Conservation (phyloP, 176 grass and related monocot species). For the bread wheat (Triticum aestivum) region DNA sequence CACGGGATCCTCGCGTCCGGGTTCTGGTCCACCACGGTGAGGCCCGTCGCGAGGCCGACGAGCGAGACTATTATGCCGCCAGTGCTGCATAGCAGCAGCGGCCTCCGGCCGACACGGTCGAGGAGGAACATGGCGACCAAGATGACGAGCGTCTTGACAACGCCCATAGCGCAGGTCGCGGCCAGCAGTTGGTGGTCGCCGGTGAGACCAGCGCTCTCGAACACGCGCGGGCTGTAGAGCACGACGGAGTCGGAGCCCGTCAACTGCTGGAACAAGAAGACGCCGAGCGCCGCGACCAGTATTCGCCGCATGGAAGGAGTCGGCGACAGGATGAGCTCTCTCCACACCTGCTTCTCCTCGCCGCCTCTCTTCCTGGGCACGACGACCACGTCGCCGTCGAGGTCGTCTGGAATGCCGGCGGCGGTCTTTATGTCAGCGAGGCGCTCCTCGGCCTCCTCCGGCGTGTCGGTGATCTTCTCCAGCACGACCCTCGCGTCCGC, state of each 20-base stretch:
- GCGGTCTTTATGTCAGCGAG: constrained; percentile 58
- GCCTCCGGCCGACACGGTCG: constrained; percentile 62
- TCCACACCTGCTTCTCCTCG: constrained; percentile 55
- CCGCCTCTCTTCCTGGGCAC: constrained; percentile 20
- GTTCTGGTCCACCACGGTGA: constrained; percentile 36
- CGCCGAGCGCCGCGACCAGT: constrained; percentile 37
- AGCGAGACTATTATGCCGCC: constrained; percentile 43
- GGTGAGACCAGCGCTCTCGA: constrained; percentile 51
- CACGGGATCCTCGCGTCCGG: constrained; percentile 7
- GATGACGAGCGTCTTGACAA: constrained; percentile 52
- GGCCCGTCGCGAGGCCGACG: constrained; percentile 37
- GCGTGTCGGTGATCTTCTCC: constrained; percentile 40
- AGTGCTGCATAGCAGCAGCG: constrained; percentile 52
- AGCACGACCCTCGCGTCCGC: constrained; percentile 54
- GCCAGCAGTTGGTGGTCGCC: constrained; percentile 31
- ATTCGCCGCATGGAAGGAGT: constrained; percentile 45
- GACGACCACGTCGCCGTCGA: constrained; percentile 42
- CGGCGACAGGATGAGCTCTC: constrained; percentile 44
- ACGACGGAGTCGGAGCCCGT: constrained; percentile 66
- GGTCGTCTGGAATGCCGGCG: constrained; percentile 39
- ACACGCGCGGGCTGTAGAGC: constrained; percentile 67
- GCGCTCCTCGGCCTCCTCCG: constrained; percentile 47
- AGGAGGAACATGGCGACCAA: constrained; percentile 51
- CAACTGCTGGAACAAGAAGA: constrained; percentile 70
- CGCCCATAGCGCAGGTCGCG: constrained; percentile 54